These are phyloP conservation scores for Suillus clintonianus DNA, from an alignment of 768 basidiomycete genomes.

Conservation along the genomic window DNA sequence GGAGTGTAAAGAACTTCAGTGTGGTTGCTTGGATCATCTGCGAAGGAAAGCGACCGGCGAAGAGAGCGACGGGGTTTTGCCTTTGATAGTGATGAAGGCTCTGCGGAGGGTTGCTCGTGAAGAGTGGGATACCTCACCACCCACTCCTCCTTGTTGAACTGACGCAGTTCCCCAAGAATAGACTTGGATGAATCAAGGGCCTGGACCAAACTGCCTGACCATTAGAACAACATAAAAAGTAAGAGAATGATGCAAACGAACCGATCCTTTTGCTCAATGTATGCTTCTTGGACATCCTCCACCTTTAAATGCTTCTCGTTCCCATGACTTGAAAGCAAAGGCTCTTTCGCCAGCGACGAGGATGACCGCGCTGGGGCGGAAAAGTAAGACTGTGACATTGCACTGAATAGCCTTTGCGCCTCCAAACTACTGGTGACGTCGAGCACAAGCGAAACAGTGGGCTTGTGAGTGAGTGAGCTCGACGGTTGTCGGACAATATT, in stretches of 20 bases:
- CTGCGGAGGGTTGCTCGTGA: conserved; percentile 41
- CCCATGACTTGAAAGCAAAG: conserved; percentile 12
- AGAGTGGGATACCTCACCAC: conserved; percentile 86
- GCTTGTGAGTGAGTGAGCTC: background rate
- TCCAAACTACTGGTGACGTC: conserved; percentile 1
- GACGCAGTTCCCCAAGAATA: conserved; percentile 68
- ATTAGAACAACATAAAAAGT: background rate
- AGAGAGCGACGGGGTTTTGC: conserved; percentile 39
- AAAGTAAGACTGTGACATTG: conserved; percentile 9
- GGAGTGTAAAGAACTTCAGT: conserved; percentile 66
- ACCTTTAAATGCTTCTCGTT: conserved; percentile 44
- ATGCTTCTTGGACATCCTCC: conserved; percentile 77
- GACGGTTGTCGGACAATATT: background rate
- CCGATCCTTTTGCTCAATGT: conserved; percentile 76
- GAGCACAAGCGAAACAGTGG: background rate
- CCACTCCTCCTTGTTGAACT: conserved; percentile 88
- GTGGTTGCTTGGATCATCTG: conserved; percentile 72
- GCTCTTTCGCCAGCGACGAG: conserved; percentile 10
- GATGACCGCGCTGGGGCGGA: conserved; percentile 1
- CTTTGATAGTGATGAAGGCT: conserved; percentile 29
- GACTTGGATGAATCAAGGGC: conserved; percentile 75
- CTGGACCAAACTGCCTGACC: conserved; percentile 57
- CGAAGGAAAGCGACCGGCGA: conserved; percentile 79
- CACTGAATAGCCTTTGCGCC: background rate
- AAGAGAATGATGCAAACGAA: conserved; percentile 34